Conservation (phyloP, 768 basidiomycete species). For the Leccinum variicolor region DNA sequence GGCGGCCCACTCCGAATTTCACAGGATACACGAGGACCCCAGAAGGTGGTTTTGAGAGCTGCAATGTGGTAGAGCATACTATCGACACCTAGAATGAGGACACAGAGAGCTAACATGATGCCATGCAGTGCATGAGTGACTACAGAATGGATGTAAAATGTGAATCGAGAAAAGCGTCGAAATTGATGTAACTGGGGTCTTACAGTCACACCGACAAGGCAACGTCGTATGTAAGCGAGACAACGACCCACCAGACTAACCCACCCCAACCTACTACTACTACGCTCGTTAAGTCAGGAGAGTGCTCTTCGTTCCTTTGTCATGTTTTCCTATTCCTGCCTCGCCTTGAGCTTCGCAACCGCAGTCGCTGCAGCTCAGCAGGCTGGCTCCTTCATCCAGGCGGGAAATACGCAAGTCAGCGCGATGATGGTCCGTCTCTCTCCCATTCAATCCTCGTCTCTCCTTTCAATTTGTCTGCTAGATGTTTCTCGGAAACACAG, state of each 20-base stretch:
- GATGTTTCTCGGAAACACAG: constrained; percentile 78
- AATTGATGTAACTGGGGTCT: constrained; percentile 1
- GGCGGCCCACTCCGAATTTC: background rate
- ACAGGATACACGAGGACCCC: background rate
- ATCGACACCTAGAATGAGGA: background rate
- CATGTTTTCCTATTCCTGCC: constrained; percentile 36
- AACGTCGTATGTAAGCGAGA: background rate
- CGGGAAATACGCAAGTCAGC: constrained; percentile 39
- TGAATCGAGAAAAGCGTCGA: background rate
- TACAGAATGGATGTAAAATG: background rate
- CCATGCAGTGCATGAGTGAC: background rate
- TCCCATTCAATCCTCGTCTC: background rate
- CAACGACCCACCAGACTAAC: background rate
- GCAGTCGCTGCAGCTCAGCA: constrained; percentile 22
- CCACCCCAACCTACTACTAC: background rate
- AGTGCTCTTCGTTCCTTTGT: constrained; percentile 5
- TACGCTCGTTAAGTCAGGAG: constrained; percentile 11
- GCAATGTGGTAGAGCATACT: background rate
- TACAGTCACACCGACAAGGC: too few relatives aligned
- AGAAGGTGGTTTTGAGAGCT: background rate
- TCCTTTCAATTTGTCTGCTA: constrained; percentile 22
- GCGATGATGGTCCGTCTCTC: constrained; percentile 49
- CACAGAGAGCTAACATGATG: too few relatives aligned
- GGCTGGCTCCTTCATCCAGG: constrained; percentile 23
- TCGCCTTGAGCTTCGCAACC: constrained; percentile 44